Evolutionary conservation across 306 rosid species (phyloP).

Genomic region (Rubus parviflorus): DNA sequence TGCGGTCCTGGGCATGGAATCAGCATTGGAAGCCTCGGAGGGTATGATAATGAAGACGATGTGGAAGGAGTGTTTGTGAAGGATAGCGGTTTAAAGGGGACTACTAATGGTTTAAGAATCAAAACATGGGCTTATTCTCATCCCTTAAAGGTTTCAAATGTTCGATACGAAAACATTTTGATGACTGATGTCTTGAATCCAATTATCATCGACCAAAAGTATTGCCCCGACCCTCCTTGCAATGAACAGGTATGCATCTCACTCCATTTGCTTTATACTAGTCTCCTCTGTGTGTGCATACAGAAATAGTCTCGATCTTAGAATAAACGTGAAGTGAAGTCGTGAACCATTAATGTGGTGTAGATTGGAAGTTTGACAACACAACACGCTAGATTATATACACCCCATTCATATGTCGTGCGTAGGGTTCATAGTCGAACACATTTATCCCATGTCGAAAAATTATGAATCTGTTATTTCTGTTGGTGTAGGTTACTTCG

Average conservation of each 20-base stretch:
- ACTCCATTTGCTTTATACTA: background rate
- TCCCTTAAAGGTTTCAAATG: slow-evolving; percentile 24
- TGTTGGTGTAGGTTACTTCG: slow-evolving; percentile 36
- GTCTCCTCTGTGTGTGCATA: too few species aligned
- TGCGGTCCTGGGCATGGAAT: slow-evolving; percentile 84
- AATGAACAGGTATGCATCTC: slow-evolving; percentile 26
- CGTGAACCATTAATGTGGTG: background rate
- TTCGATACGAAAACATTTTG: slow-evolving; percentile 48
- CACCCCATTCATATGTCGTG: too few species aligned
- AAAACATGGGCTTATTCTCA: slow-evolving; percentile 56
- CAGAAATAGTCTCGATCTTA: too few species aligned
- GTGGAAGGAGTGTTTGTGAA: slow-evolving; percentile 39
- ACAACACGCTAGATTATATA: background rate
- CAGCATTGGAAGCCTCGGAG: slow-evolving; percentile 68
- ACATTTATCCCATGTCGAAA: background rate
- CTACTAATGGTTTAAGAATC: slow-evolving; percentile 56
- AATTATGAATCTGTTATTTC: background rate
- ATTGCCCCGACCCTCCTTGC: slow-evolving; percentile 46
- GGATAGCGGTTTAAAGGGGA: slow-evolving; percentile 42
- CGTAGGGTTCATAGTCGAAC: background rate
- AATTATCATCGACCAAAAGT: slow-evolving; percentile 54
- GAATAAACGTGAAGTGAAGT: too few species aligned
- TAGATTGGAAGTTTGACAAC: background rate
- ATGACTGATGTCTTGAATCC: slow-evolving; percentile 48
- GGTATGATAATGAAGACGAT: slow-evolving; percentile 26